phyloP scores from a whole-genome alignment of 768 basidiomycete species.

The Hortiboletus flavorubellus region DNA sequence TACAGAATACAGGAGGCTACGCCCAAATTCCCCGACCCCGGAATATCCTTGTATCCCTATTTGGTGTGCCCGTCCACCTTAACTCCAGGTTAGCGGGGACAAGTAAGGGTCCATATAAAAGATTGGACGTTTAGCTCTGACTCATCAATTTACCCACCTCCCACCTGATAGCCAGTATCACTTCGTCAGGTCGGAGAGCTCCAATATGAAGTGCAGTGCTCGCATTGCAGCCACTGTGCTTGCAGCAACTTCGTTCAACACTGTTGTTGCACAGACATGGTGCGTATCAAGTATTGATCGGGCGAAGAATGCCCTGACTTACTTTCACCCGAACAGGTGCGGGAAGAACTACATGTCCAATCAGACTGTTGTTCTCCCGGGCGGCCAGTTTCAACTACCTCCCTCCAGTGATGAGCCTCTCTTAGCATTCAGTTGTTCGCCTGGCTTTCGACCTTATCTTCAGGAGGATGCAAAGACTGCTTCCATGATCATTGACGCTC shows the following conservation, averaged over 20 bases:
- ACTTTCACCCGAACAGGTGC: constrained; percentile 35
- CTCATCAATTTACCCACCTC: neutral
- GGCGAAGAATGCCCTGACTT: neutral
- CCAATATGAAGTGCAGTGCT: constrained; percentile 17
- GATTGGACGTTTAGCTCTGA: too few species aligned
- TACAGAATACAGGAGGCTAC: too few species aligned
- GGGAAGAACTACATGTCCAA: constrained; percentile 46
- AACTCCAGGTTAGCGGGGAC: too few species aligned
- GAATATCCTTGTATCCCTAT: too few species aligned
- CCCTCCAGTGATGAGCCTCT: constrained; percentile 25
- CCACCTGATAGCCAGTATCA: too few species aligned
- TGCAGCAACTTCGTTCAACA: constrained; percentile 3
- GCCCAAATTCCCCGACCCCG: too few species aligned
- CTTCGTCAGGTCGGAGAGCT: constrained; percentile 1
- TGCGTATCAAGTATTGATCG: neutral
- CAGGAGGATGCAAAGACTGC: constrained; percentile 34
- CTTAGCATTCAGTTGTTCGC: constrained; percentile 45
- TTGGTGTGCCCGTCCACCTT: too few species aligned
- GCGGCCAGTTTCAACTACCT: constrained; percentile 43
- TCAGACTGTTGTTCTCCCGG: constrained; percentile 41
- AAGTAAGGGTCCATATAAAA: constrained; percentile 8
- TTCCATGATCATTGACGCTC: constrained; percentile 7
- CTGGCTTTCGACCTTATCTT: constrained; percentile 46
- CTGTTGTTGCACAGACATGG: constrained; percentile 28
- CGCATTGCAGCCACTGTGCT: constrained; percentile 7